These are phyloP conservation scores for Ogataea neopini DNA, from an alignment of 805 yeast species.

Conservation along the genomic window DNA sequence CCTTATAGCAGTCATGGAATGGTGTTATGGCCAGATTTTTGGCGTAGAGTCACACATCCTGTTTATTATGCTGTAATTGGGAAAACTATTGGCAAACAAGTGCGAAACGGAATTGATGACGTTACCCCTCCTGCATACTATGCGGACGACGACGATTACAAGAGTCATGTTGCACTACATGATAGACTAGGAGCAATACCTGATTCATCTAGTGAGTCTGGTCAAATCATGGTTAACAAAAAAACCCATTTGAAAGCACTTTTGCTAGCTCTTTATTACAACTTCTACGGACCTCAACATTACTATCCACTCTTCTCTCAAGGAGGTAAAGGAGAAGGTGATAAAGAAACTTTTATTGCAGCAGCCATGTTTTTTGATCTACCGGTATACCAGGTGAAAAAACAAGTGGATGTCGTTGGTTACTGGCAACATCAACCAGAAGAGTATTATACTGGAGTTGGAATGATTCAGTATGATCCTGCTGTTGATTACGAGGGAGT, in stretches of 20 bases:
- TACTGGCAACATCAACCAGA: constrained; percentile 35
- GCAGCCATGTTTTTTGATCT: constrained; percentile 47
- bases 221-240: constrained; percentile 53
- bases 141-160: constrained; percentile 13
- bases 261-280: constrained; percentile 52
- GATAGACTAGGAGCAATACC: constrained; percentile 55
- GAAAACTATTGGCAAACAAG: constrained; percentile 35
- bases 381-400: constrained; percentile 51
- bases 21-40: constrained; percentile 61
- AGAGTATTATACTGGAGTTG: constrained; percentile 47
- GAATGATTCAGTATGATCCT: constrained; percentile 60
- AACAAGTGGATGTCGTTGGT: constrained; percentile 51
- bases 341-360: constrained; percentile 58
- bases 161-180: constrained; percentile 43
- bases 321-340: constrained; percentile 56
- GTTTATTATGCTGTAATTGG: constrained; percentile 47
- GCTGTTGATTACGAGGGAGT: constrained; percentile 38
- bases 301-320: constrained; percentile 49
- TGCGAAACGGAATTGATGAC: constrained; percentile 34
- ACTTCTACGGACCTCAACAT: constrained; percentile 50
- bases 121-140: constrained; percentile 28
- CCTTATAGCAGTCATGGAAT: constrained; percentile 55
- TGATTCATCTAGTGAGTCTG: constrained; percentile 57
- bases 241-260: constrained; percentile 48
- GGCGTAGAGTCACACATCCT: constrained; percentile 59